Base-by-base conservation (phyloP, 1,284 basidiomycete species). In the Malassezia slooffiae region DNA sequence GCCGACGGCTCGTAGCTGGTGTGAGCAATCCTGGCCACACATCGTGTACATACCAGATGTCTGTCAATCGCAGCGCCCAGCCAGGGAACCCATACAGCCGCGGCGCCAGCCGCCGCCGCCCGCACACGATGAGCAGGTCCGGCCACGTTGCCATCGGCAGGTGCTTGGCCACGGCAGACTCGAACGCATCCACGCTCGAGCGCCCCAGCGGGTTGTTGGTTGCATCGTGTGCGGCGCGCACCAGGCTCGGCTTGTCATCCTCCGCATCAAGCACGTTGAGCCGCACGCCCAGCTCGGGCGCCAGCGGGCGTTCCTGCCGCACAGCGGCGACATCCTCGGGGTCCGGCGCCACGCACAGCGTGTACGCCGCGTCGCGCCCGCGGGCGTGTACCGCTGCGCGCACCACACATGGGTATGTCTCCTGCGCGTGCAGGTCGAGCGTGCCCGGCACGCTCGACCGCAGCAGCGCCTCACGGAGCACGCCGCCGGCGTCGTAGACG, bases 51-150 rank as follows among this genome's bases (percentile, higher is more conserved):
- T 35, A 36, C 11, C 33, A 21, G 5, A 47, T 19, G 15, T 36
- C 41, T 3, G 40, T 21, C 8, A 42, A 11, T 11, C 45, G 45
- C 12, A 47, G n/a, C 4, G 33, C 21, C 45, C 45, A 47, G 26
- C 34, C 30, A 0, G 45, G 45, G 24, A 47, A 47, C 4, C 45
- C 40, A 16, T 47, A 31, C 6, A 47, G 39, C n/a, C 21, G n/a
- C 3, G 38, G 19, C 5, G 39, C 22, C 3, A 20, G 16, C 11
- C 16, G 10, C 3, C 13, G n/a, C 4, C 20, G 12, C 15, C 38
- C 45, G n/a, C 39, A 47, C 4, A 47, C 30, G 23, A 34, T 26
- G 5, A 48, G 28, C 20, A 48, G n/a, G 26, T 41, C 30, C 2
- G 46, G 46, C 16, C 22, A 20, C 17, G 27, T 12, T 2, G 35